Evolutionary conservation across 2,329 filamentous ascomycete genomes (phyloP).

Genomic region (Sporothrix variecibatus): DNA sequence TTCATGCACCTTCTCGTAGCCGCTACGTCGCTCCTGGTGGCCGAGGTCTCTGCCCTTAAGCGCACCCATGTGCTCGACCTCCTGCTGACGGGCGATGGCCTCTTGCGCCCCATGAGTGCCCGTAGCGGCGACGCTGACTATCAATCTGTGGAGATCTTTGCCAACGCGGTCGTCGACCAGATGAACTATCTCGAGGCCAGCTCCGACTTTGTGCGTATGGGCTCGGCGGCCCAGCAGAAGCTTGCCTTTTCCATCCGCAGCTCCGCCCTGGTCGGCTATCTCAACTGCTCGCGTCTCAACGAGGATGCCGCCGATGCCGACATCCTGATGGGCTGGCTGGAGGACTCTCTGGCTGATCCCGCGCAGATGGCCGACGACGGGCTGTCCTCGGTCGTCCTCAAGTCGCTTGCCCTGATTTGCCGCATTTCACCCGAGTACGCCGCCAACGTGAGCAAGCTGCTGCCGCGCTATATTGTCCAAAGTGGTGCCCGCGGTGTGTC

Average conservation of each 20-base stretch:
- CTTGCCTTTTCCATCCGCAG: constrained; percentile 86
- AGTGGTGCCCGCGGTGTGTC: constrained; percentile 69
- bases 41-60: constrained; percentile 60
- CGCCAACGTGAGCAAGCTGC: constrained; percentile 71
- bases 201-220: constrained; percentile 84
- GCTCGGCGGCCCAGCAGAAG: constrained; percentile 81
- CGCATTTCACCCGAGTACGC: constrained; percentile 72
- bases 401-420: constrained; percentile 79
- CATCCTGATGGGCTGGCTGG: constrained; percentile 79
- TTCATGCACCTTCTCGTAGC: constrained; percentile 84
- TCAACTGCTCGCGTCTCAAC: constrained; percentile 82
- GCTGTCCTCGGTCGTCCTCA: constrained; percentile 76
- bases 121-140: constrained; percentile 54
- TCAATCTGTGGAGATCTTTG: constrained; percentile 62
- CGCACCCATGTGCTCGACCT: constrained; percentile 71
- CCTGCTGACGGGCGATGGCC: constrained; percentile 61
- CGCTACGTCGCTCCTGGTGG: constrained; percentile 71
- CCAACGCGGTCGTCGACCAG: constrained; percentile 75
- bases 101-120: constrained; percentile 47
- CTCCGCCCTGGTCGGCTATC: constrained; percentile 75
- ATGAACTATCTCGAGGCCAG: constrained; percentile 86
- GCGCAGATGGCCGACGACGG: constrained; percentile 79
- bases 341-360: constrained; percentile 75
- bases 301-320: constrained; percentile 80
- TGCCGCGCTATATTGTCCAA: constrained; percentile 88